phyloP scores from a whole-genome alignment of 208 protist species.

The Trypanosoma caninum region DNA sequence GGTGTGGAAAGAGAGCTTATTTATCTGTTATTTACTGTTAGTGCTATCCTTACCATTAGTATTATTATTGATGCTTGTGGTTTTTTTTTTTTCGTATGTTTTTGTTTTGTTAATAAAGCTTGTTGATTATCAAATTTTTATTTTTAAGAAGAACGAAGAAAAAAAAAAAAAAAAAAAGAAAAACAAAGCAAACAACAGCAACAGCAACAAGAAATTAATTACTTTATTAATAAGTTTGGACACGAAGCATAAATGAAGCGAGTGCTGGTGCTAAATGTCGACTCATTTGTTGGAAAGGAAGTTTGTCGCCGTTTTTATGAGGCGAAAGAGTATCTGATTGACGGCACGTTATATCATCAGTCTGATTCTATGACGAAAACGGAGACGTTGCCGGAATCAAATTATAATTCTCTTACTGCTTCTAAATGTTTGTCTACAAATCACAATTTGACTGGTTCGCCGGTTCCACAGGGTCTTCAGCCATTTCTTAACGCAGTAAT shows the following conservation, averaged over 20 bases:
- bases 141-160: slow-evolving; percentile 5
- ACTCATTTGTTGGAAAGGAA: slow-evolving; percentile 72
- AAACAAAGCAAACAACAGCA: not conserved
- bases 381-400: no score
- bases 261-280: slow-evolving; percentile 77
- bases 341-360: slow-evolving; percentile 52
- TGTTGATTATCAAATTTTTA: no score
- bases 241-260: slow-evolving; percentile 43
- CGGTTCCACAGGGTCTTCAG: slow-evolving; percentile 33
- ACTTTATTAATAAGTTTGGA: not conserved
- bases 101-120: slow-evolving; percentile 2
- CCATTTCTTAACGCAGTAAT: slow-evolving; percentile 50
- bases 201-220: not conserved
- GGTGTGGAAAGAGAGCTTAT: no score
- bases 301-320: slow-evolving; percentile 58
- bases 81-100: slow-evolving; percentile 23
- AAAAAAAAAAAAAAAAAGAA: slow-evolving; percentile 17
- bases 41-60: no score
- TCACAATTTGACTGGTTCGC: not conserved
- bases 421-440: not conserved
- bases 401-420: no score
- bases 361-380: no score
- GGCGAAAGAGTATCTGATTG: slow-evolving; percentile 72
- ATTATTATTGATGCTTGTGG: no score
- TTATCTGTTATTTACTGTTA: no score